Base-by-base conservation (phyloP, 805 yeast genomes). In the Metschnikowia rubicola region DNA sequence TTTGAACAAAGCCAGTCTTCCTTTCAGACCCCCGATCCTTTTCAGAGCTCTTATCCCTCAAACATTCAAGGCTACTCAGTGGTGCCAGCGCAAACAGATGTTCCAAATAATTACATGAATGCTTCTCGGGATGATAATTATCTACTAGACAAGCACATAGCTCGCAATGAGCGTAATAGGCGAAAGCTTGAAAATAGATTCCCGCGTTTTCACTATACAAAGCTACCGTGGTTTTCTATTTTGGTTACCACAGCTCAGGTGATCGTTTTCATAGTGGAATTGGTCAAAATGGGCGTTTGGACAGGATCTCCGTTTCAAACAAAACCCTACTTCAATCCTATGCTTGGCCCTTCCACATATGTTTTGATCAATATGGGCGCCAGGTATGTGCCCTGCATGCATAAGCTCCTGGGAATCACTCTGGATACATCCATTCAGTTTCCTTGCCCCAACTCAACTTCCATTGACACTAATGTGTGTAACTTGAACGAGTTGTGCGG, bases 321-420 rank as follows among this genome's bases (percentile, higher is more conserved):
- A 0, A 63, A 81, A 54, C 91, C 91, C 5, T 77, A 80, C 50
- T 82, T 85, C 68, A 85, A 85, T 60, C 91, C 90, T 6, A 84
- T 85, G 90, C 61, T 85, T 28, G 91, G 91, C 1, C 91, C 91
- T 10, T 83, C 88, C 2, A 66, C 83, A 0, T 83, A 83, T 56
- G 68, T 84, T 1, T 73, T 80, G 58, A 83, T 85, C 47, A 78
- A 81, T 54, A 76, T 82, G 77, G 91, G 91, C 2, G 83, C 88
- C 3, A 62, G 90, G 30, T 85, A 82, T 60, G 73, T 78, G 2
- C 88, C 90, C 0, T 85, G 91, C 59, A 83, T 85, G 88, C 78
- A 77, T 38, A 57, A 62, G 35, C 70, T 83, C 26, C 57, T 61
- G 28, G 75, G 73, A 4, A 60, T 82, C 41, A 82, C 88, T 8